Evolutionary conservation across 768 basidiomycete species (phyloP).

Genomic region (Boletus subcaerulescens): DNA sequence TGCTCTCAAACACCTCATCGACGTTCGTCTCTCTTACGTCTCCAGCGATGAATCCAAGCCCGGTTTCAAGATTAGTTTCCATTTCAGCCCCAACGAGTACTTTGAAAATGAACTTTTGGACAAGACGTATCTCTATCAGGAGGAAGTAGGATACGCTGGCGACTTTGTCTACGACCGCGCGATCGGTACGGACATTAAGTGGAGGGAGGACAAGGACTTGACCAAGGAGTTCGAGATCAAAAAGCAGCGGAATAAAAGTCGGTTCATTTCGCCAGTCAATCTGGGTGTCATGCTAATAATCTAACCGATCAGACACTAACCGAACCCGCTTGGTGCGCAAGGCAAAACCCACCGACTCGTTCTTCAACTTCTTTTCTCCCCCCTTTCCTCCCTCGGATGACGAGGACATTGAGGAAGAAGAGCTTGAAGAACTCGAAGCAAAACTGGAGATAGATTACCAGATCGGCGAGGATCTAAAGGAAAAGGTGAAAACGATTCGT

Average conservation of each 20-base stretch:
- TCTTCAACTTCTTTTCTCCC: conserved; percentile 98
- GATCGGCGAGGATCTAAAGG: conserved; percentile 97
- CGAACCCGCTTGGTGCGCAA: conserved; percentile 82
- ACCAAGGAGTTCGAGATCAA: conserved; percentile 98
- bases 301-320: conserved; percentile 60
- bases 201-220: conserved; percentile 98
- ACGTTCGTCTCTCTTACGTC: conserved; percentile 80
- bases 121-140: conserved; percentile 93
- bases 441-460: conserved; percentile 97
- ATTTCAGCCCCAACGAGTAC: conserved; percentile 79
- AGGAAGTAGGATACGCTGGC: conserved; percentile 91
- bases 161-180: conserved; percentile 97
- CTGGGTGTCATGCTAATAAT: neutral
- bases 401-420: conserved; percentile 73
- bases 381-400: conserved; percentile 73
- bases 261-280: neutral
- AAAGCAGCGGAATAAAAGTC: conserved; percentile 99
- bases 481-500: conserved; percentile 58
- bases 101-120: conserved; percentile 81
- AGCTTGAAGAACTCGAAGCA: conserved; percentile 87
- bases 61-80: conserved; percentile 90
- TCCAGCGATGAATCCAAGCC: conserved; percentile 60
- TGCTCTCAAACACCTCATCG: conserved; percentile 79
- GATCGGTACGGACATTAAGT: conserved; percentile 87
- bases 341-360: conserved; percentile 87